A percentile compares a stretch with the other conserved stretches of the same genome.
Conservation (phyloP, 2,329 filamentous ascomycete species). For the Epichloe glyceriae region DNA sequence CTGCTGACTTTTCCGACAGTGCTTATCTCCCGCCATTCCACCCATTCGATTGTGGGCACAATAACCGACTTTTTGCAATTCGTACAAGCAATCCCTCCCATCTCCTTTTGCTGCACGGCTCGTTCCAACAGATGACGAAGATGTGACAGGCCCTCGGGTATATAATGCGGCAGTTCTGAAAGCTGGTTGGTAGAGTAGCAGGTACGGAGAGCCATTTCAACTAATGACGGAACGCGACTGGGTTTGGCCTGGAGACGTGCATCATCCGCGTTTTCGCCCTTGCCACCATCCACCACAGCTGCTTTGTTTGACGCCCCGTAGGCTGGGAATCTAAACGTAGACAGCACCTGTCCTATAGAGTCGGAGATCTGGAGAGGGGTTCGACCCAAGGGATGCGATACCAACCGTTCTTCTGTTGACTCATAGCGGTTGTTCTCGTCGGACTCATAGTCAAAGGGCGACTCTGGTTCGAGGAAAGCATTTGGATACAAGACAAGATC, state of each 20-base stretch:
- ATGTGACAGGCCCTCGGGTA: constrained; percentile 28
- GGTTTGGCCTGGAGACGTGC: constrained; percentile 2
- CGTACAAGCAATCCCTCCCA: constrained; percentile 38
- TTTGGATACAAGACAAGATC: constrained; percentile 50
- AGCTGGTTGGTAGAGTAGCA: constrained; percentile 31
- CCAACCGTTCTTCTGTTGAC: constrained; percentile 9
- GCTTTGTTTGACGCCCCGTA: constrained; percentile 10
- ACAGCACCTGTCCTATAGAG: constrained; percentile 16
- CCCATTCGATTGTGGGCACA: constrained; percentile 42
- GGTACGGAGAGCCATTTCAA: constrained; percentile 36
- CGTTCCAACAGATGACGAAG: constrained; percentile 27
- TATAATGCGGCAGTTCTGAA: constrained; percentile 27
- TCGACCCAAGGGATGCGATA: constrained; percentile 16
- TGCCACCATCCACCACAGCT: constrained; percentile 10
- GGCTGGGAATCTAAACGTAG: constrained; percentile 17
- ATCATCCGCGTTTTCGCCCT: constrained; percentile 2
- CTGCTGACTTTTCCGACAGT: constrained; percentile 8
- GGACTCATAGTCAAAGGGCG: not conserved
- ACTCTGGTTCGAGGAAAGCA: constrained; percentile 37
- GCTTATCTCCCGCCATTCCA: constrained; percentile 44
- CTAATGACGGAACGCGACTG: constrained; percentile 33
- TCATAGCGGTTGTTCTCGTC: not conserved
- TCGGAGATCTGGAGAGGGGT: constrained; percentile 20
- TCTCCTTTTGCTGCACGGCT: constrained; percentile 28
- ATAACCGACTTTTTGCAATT: constrained; percentile 36